Base-by-base conservation (phyloP, 2,329 filamentous ascomycete species). In the Trichoderma harzianum region DNA sequence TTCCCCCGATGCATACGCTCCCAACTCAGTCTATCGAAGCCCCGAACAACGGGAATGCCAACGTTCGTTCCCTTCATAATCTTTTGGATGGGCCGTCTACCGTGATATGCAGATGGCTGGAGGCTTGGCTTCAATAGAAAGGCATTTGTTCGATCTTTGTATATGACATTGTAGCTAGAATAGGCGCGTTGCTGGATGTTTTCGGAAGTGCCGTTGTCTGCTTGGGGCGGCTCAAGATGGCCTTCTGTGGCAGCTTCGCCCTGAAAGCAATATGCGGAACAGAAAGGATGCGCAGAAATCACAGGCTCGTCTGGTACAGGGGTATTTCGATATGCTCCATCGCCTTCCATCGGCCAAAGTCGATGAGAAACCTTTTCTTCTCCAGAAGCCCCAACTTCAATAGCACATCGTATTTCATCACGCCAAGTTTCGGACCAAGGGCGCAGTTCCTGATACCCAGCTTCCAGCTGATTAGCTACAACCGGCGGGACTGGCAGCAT, bases 381-480 rank as follows among this genome's bases (percentile, higher is more conserved):
- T 0, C 95, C 96, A 11, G 92, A 85, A 1, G 95, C 91, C 1
- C 96, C 96, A 71, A 98, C 93, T 65, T 97, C 93, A 7, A 97
- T 86, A 6, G 96, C 97, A 80, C 94, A 97, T 74, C 92, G 90
- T 8, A 99, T 84, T 81, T 99, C 95, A 77, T 98, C 95, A 67
- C 87, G 88, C 94, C 96, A 99, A 1, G 95, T 97, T 76, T 96
- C 90, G 1, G 93, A 94, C 91, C 95, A 97, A 0, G 94, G 93
- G 69, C 90, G 91, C 65, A 98, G 84, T 77, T 97, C 93, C 70
- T 92, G 85, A 78, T 97, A 99, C 7, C 95, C 95, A n/a, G 90
- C 88, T 80, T 99, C 96, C 1, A 99, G 86, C 80, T 95, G 94
- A 76, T 98, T 99, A 10, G 96, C 94, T 39, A 98, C 91, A 18